Percentiles rank a stretch among this genome's conserved stretches.
phyloP scores from a whole-genome alignment of 2,329 filamentous ascomycete genomes.

The Magnaporthiopsis incrustans region DNA sequence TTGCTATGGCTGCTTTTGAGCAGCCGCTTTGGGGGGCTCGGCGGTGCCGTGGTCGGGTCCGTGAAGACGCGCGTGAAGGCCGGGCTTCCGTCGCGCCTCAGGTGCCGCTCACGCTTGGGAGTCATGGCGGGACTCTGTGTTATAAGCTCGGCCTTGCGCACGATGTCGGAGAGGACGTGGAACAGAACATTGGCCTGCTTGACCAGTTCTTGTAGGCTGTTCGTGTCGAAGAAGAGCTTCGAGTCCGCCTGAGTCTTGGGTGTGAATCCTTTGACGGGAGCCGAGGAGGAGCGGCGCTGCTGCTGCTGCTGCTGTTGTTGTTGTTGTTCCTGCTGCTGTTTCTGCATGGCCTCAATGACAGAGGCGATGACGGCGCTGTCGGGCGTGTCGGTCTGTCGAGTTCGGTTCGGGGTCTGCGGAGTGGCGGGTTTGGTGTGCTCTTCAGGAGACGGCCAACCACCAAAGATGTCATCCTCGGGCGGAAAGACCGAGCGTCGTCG shows the following conservation, averaged over 20 bases:
- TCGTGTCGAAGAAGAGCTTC: conserved; percentile 60
- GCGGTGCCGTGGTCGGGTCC: conserved; percentile 36
- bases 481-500: conserved; percentile 56
- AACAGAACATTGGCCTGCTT: conserved; percentile 53
- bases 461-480: conserved; percentile 60
- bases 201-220: conserved; percentile 58
- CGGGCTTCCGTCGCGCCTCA: conserved; percentile 49
- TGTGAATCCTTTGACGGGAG: conserved; percentile 26
- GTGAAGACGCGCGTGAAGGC: conserved; percentile 61
- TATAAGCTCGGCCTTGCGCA: conserved; percentile 51
- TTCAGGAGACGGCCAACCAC: conserved; percentile 37
- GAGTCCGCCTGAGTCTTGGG: conserved; percentile 31
- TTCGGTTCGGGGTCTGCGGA: conserved; percentile 31
- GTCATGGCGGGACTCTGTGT: conserved; percentile 48
- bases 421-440: conserved; percentile 26
- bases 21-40: conserved; percentile 21
- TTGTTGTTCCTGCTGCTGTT: too few relatives aligned
- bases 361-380: conserved; percentile 46
- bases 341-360: conserved; percentile 58
- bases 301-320: conserved; percentile 39
- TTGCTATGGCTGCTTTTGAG: conserved; percentile 42
- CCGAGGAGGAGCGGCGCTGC: conserved; percentile 36
- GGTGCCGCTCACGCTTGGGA: conserved; percentile 35
- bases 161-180: conserved; percentile 50
- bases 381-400: conserved; percentile 18